These are phyloP conservation scores for Colletotrichum paranaense DNA, from an alignment of 2,329 filamentous ascomycete species.

Conservation along the genomic window DNA sequence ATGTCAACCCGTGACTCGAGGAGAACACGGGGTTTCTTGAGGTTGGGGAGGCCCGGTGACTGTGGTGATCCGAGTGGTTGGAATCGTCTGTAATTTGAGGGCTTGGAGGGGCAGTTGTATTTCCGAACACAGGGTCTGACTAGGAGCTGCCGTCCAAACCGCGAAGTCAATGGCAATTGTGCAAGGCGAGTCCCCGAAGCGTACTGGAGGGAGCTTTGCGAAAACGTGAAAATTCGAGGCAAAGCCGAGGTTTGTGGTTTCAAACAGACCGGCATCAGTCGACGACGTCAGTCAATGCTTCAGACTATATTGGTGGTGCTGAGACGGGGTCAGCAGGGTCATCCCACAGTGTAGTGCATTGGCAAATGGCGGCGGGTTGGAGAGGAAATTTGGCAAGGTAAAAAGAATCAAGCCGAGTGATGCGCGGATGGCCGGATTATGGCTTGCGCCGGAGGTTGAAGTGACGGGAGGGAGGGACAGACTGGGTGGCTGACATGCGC, in stretches of 20 bases:
- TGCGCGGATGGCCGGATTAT: not conserved
- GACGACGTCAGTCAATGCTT: conserved; percentile 21
- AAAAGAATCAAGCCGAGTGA: not conserved
- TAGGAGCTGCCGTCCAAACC: not conserved
- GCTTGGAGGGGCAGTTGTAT: not conserved
- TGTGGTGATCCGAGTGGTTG: not conserved
- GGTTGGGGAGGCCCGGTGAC: conserved; percentile 2
- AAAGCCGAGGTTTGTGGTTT: conserved; percentile 31
- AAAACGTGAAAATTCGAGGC: conserved; percentile 15
- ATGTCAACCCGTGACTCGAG: conserved; percentile 33
- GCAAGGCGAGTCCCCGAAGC: conserved; percentile 1
- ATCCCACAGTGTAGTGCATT: conserved; percentile 11
- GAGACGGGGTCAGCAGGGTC: conserved; percentile 28
- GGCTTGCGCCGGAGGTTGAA: not conserved
- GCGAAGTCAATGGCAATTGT: not conserved
- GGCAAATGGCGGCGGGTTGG: not conserved
- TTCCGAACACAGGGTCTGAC: not conserved
- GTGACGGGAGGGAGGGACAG: not conserved
- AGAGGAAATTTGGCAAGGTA: not conserved
- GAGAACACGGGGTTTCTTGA: not conserved
- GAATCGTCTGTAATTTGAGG: conserved; percentile 8
- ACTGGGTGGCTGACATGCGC: not conserved
- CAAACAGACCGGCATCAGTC: conserved; percentile 34
- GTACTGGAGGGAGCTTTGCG: conserved; percentile 5
- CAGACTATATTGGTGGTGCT: conserved; percentile 6